These are phyloP conservation scores for Phialophora verrucosa DNA, from an alignment of 2,329 filamentous ascomycete species.

Conservation along the genomic window DNA sequence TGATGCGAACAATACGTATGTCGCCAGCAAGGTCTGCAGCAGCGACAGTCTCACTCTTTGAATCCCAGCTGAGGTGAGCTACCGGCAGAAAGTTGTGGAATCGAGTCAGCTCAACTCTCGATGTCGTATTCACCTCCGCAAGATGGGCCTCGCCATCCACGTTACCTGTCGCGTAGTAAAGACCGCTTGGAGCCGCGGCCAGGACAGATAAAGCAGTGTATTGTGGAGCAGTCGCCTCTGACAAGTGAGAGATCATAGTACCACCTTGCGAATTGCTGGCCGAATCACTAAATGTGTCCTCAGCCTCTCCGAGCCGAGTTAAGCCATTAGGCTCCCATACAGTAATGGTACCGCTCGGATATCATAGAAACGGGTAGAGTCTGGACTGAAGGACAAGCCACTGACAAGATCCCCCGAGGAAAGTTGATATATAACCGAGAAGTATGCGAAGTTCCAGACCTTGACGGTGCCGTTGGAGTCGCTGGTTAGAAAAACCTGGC, in stretches of 20 bases:
- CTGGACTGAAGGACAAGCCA: conserved; percentile 40
- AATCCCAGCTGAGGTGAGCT: conserved; percentile 18
- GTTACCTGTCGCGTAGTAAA: conserved; percentile 15
- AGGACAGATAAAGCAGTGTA: conserved; percentile 12
- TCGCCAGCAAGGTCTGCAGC: conserved; percentile 23
- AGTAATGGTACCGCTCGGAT: conserved; percentile 39
- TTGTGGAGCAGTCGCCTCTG: conserved; percentile 17
- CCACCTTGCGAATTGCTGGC: conserved; percentile 19
- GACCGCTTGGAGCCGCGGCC: conserved; percentile 16
- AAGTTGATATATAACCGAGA: conserved; percentile 39
- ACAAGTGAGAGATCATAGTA: conserved; percentile 12
- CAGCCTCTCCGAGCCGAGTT: conserved; percentile 33
- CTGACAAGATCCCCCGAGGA: conserved; percentile 36
- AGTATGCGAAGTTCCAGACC: conserved; percentile 40
- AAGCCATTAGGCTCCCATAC: conserved; percentile 43
- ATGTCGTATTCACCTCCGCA: conserved; percentile 2
- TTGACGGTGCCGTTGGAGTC: conserved; percentile 38
- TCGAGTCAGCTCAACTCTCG: conserved; percentile 6
- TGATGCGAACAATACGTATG: conserved; percentile 15
- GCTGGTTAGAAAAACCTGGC: conserved; percentile 41
- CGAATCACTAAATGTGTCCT: conserved; percentile 36
- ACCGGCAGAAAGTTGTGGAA: conserved; percentile 19
- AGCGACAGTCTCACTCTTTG: conserved; percentile 8
- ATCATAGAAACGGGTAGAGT: conserved; percentile 42
- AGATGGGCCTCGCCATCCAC: conserved; percentile 25